Conservation (phyloP, 306 rosid genomes). For the Parietaria judaica region DNA sequence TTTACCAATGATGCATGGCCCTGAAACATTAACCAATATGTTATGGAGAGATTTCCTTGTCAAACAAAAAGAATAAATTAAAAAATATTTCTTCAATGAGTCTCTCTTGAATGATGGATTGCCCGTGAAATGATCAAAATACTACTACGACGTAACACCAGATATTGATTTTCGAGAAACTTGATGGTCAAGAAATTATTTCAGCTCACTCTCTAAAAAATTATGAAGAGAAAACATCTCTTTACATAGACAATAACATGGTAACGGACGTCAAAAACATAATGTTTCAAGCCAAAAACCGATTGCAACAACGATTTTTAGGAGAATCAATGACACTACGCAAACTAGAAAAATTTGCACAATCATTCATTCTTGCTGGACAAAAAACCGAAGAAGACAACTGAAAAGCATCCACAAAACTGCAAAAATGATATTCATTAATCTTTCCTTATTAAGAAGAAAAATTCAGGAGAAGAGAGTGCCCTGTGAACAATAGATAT, state of each 20-base stretch:
- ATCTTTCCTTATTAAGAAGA: not conserved
- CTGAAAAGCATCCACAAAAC: no score
- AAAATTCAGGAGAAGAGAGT: not conserved
- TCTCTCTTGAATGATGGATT: not conserved
- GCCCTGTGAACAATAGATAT: not conserved
- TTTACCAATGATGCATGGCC: conserved; percentile 1
- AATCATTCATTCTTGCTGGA: no score
- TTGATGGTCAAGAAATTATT: not conserved
- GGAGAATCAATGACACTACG: not conserved
- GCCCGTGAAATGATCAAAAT: not conserved
- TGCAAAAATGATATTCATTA: no score
- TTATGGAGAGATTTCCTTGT: not conserved
- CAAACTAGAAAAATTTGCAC: no score
- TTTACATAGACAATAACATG: no score
- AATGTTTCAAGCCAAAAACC: no score
- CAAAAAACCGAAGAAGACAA: no score
- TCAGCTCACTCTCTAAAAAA: not conserved
- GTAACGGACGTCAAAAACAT: no score
- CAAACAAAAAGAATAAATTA: not conserved
- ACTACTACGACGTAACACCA: not conserved
- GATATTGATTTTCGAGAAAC: not conserved
- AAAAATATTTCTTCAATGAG: not conserved
- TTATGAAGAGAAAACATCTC: no score
- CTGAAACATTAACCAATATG: not conserved
- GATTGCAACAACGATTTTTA: no score